Conservation (phyloP, 1,284 basidiomycete genomes). For the Leccinum subfulvum region DNA sequence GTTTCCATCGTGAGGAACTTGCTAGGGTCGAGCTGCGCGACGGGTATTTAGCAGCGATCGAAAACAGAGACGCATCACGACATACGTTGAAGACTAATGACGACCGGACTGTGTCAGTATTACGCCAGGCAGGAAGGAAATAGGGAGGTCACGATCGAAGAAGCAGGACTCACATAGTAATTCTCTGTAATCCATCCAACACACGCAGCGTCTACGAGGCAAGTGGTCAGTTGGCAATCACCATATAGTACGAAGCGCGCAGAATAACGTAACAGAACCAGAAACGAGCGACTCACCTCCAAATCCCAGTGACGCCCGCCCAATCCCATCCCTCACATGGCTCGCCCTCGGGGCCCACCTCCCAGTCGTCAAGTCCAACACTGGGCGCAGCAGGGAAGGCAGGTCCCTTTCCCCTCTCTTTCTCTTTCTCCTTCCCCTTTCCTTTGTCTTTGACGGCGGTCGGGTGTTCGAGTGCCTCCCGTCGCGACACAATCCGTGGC, state of each 20-base stretch:
- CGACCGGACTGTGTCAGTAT: background rate
- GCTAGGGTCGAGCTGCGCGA: conserved; percentile 25
- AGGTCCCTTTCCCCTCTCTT: conserved; percentile 2
- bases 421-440: conserved; percentile 13
- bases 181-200: conserved; percentile 59
- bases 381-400: background rate
- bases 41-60: background rate
- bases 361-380: conserved; percentile 12
- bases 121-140: background rate
- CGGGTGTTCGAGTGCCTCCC: conserved; percentile 15
- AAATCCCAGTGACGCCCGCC: conserved; percentile 55
- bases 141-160: background rate
- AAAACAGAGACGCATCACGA: background rate
- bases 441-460: conserved; percentile 11
- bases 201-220: conserved; percentile 47
- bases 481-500: conserved; percentile 14
- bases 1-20: conserved; percentile 33
- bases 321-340: conserved; percentile 52
- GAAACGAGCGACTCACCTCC: conserved; percentile 40
- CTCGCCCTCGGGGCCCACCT: conserved; percentile 20
- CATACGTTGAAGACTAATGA: conserved; percentile 26
- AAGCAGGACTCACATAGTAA: conserved; percentile 42
- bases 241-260: background rate
- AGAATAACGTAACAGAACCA: background rate
- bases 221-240: conserved; percentile 9